Percentiles rank a stretch among this genome's conserved stretches.
Evolutionary conservation across 345 rosid species (phyloP).

Genomic region (Combretum micranthum): DNA sequence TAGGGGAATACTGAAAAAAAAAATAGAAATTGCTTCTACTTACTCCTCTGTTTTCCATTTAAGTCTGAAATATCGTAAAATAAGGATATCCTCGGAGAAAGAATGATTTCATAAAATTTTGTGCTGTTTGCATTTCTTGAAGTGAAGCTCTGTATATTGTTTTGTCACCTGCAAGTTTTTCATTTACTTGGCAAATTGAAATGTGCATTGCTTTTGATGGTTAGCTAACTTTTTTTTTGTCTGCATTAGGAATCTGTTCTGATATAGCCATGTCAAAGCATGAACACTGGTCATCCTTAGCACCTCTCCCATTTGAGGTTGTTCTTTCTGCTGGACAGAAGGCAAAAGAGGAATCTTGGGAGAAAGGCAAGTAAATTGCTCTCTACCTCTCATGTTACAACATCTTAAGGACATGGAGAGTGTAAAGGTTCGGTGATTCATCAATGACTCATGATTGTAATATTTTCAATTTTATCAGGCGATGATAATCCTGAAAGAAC

Average conservation of each 20-base stretch:
- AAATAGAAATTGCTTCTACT: too few species aligned
- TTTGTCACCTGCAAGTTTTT: neutral
- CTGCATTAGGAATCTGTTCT: conserved; percentile 77
- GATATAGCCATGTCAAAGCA: conserved; percentile 79
- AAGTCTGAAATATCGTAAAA: too few species aligned
- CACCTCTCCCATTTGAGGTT: conserved; percentile 96
- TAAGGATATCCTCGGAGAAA: too few species aligned
- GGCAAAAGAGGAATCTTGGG: conserved; percentile 82
- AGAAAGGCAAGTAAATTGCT: conserved; percentile 46
- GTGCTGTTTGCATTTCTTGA: too few species aligned
- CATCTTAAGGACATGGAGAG: neutral
- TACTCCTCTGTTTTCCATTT: too few species aligned
- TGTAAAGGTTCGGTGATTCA: neutral
- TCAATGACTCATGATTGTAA: too few species aligned
- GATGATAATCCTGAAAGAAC: conserved; percentile 61
- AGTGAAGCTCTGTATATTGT: too few species aligned
- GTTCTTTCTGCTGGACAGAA: conserved; percentile 98
- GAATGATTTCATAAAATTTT: too few species aligned
- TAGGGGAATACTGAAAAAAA: too few species aligned
- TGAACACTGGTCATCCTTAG: conserved; percentile 97
- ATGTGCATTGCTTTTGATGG: conserved; percentile 3
- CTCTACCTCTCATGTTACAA: neutral
- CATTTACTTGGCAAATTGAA: neutral
- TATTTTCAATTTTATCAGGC: conserved; percentile 28
- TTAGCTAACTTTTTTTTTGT: conserved; percentile 11